Conservation (phyloP, 257 asterid species). For the Ocimum tenuiflorum region DNA sequence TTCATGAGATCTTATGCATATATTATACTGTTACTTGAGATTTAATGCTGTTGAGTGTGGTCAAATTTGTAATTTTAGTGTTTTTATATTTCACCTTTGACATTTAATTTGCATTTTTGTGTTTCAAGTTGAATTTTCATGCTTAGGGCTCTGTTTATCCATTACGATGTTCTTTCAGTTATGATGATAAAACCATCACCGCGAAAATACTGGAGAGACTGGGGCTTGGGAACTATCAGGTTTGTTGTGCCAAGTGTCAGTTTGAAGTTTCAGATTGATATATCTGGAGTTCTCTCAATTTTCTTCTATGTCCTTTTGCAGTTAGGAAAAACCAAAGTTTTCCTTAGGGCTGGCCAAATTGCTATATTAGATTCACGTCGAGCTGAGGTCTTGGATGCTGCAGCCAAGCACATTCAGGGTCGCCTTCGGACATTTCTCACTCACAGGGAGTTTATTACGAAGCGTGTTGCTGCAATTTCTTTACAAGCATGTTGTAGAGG, state of each 20-base stretch:
- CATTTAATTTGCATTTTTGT: slow-evolving; percentile 7
- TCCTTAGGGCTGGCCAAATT: slow-evolving; percentile 97
- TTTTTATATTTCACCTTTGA: not conserved
- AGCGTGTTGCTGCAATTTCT: slow-evolving; percentile 57
- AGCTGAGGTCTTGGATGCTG: slow-evolving; percentile 79
- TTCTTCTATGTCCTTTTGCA: slow-evolving; percentile 31
- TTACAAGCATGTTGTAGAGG: slow-evolving; percentile 94
- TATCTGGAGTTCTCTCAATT: not conserved
- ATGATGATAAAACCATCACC: slow-evolving; percentile 77
- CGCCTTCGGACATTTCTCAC: slow-evolving; percentile 61
- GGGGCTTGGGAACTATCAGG: slow-evolving; percentile 88
- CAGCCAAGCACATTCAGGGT: slow-evolving; percentile 81
- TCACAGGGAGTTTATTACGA: slow-evolving; percentile 50
- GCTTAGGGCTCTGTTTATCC: slow-evolving; percentile 4
- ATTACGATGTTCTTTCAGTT: slow-evolving; percentile 45
- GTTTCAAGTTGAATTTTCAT: slow-evolving; percentile 19
- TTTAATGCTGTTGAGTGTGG: not conserved
- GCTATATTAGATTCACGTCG: slow-evolving; percentile 82
- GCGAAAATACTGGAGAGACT: slow-evolving; percentile 77
- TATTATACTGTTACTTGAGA: not conserved
- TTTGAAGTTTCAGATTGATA: slow-evolving; percentile 9
- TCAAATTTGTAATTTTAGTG: not conserved
- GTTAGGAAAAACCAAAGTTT: slow-evolving; percentile 91
- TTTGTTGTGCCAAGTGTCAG: slow-evolving; percentile 27
- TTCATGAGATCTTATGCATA: slow-evolving; percentile 6